These are phyloP conservation scores for Diaporthe velutina DNA, from an alignment of 2,329 filamentous ascomycete genomes.

Conservation along the genomic window DNA sequence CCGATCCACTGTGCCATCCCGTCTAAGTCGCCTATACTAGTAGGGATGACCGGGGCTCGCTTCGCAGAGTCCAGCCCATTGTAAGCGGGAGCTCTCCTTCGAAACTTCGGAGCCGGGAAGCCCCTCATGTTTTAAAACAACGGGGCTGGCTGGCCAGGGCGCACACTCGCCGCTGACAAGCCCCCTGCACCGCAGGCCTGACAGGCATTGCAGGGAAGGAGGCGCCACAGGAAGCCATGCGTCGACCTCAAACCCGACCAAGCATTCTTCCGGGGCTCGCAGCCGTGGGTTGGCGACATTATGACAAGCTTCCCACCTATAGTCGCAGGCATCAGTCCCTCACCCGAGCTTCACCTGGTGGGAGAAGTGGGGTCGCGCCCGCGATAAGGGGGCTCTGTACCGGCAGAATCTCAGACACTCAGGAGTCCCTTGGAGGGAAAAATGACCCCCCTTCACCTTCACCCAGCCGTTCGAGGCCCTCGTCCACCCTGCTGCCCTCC, in stretches of 20 bases:
- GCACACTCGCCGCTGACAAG: not conserved
- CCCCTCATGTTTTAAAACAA: conserved; percentile 34
- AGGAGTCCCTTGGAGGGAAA: conserved; percentile 11
- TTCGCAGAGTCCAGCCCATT: conserved; percentile 19
- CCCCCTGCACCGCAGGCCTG: not conserved
- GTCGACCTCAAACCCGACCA: conserved; percentile 32
- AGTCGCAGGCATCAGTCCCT: conserved; percentile 11
- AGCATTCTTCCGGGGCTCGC: conserved; percentile 15
- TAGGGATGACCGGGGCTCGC: not conserved
- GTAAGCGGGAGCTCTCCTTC: not conserved
- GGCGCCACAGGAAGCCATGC: conserved; percentile 23
- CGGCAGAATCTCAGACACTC: conserved; percentile 34
- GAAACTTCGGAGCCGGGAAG: conserved; percentile 35
- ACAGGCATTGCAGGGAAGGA: conserved; percentile 1
- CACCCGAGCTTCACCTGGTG: conserved; percentile 15
- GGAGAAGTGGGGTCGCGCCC: conserved; percentile 16
- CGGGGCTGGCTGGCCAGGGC: conserved; percentile 24
- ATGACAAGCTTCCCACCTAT: conserved; percentile 4
- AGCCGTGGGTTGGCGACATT: conserved; percentile 6
- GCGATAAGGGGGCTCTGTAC: conserved; percentile 26
- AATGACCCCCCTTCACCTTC: not conserved
- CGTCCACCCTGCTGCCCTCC: conserved; percentile 15
- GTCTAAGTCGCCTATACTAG: conserved; percentile 15
- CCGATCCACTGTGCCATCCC: conserved; percentile 21
- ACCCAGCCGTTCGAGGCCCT: conserved; percentile 24